These are phyloP conservation scores for Stipa capillata DNA, from an alignment of 176 grass and related monocot genomes.

Conservation along the genomic window DNA sequence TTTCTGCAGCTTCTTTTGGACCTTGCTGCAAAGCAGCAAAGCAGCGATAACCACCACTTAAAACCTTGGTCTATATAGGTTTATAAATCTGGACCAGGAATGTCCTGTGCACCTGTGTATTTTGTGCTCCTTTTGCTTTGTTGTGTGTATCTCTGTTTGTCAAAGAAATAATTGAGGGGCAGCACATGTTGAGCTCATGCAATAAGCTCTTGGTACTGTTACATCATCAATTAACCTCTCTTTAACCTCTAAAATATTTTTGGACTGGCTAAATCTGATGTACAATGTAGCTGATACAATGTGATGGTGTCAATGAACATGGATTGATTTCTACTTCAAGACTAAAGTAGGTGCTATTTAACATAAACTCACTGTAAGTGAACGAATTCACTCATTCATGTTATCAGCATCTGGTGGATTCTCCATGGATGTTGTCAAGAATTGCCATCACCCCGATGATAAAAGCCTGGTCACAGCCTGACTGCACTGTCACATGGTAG, in stretches of 20 bases:
- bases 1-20: too few relatives aligned
- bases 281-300: slow-evolving; percentile 17
- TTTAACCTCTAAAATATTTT: background rate
- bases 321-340: background rate
- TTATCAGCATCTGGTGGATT: slow-evolving; percentile 80
- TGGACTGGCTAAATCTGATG: slow-evolving; percentile 1
- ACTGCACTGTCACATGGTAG: slow-evolving; percentile 64
- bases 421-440: slow-evolving; percentile 86
- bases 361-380: slow-evolving; percentile 3
- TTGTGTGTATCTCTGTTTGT: background rate
- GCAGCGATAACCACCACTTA: background rate
- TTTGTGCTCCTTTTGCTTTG: background rate
- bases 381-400: background rate
- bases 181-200: slow-evolving; percentile 4
- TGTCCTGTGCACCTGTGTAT: background rate
- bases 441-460: slow-evolving; percentile 70
- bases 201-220: background rate
- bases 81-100: background rate
- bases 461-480: slow-evolving; percentile 83
- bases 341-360: slow-evolving; percentile 7
- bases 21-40: background rate
- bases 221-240: background rate
- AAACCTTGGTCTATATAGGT: background rate
- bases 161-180: background rate
- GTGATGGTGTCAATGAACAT: background rate